A percentile compares a stretch with the other conserved stretches of the same genome.
These are phyloP conservation scores for Scheffersomyces insectosa DNA, from an alignment of 1,139 yeast species.

Conservation along the genomic window DNA sequence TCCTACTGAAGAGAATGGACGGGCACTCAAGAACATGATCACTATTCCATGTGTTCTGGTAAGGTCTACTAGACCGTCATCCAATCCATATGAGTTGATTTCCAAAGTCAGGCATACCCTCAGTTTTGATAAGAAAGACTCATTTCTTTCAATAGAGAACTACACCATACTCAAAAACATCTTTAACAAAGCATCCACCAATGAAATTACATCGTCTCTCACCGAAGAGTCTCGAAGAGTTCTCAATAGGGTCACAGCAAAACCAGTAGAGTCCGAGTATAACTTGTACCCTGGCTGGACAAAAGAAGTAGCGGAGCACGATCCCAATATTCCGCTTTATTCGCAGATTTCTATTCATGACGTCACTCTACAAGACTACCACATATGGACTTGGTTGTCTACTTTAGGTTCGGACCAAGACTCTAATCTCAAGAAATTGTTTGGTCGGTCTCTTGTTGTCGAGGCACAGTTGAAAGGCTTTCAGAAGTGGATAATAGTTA, in stretches of 20 bases:
- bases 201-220: constrained; percentile 60
- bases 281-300: constrained; percentile 50
- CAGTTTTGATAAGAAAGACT: constrained; percentile 67
- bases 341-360: constrained; percentile 58
- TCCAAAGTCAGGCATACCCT: constrained; percentile 65
- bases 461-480: constrained; percentile 74
- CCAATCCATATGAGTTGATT: constrained; percentile 42
- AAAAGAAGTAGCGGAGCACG: constrained; percentile 20
- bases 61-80: constrained; percentile 61
- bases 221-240: constrained; percentile 76
- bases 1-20: constrained; percentile 44
- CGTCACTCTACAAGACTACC: constrained; percentile 80
- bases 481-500: constrained; percentile 80
- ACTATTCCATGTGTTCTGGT: constrained; percentile 64
- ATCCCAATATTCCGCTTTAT: constrained; percentile 36
- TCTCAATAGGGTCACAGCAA: constrained; percentile 55
- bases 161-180: constrained; percentile 72
- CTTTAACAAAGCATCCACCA: constrained; percentile 60
- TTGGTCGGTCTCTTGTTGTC: constrained; percentile 78
- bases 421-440: constrained; percentile 58
- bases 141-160: constrained; percentile 76
- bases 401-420: constrained; percentile 78
- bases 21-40: constrained; percentile 36
- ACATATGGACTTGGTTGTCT: constrained; percentile 89
- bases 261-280: constrained; percentile 42